Evolutionary conservation across 163 green algal genomes (phyloP).

Genomic region (Chloromonas sp.): DNA sequence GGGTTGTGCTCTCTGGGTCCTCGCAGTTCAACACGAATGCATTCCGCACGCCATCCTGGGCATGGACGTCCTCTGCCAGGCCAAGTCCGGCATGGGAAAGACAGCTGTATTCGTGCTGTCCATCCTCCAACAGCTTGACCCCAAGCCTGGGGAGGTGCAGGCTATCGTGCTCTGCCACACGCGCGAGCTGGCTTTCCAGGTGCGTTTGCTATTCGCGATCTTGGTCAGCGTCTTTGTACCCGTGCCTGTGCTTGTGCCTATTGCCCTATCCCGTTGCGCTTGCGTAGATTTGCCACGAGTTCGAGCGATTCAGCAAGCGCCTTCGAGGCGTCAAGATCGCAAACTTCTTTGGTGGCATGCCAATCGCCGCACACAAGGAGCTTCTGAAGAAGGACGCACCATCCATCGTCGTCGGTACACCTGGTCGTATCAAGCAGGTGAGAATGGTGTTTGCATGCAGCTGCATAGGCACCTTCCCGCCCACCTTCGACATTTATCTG

Average conservation of each 20-base stretch:
- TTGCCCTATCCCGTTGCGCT: background rate
- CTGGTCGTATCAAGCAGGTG: conserved; percentile 89
- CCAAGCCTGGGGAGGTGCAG: conserved; percentile 55
- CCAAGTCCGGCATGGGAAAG: conserved; percentile 99
- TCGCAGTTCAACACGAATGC: conserved; percentile 97
- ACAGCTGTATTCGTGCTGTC: conserved; percentile 99
- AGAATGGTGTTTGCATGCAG: background rate
- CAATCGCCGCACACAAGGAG: conserved; percentile 66
- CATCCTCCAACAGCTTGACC: conserved; percentile 96
- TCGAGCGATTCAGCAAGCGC: conserved; percentile 89
- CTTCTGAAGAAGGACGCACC: conserved; percentile 82
- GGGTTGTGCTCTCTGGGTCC: background rate
- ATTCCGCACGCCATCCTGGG: conserved; percentile 97
- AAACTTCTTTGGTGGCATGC: conserved; percentile 94
- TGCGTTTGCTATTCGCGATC: conserved; percentile 15
- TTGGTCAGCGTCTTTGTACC: too few relatives aligned
- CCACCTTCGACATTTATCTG: background rate
- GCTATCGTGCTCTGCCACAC: conserved; percentile 96
- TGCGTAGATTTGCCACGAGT: conserved; percentile 94
- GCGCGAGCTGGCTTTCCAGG: conserved; percentile 95
- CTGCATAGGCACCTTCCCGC: background rate
- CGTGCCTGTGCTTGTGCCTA: background rate
- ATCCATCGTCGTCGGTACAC: conserved; percentile 93
- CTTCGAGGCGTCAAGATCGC: conserved; percentile 82
- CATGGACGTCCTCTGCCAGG: conserved; percentile 98